phyloP scores from a whole-genome alignment of 2,329 filamentous ascomycete genomes.

The Pseudonectria foliicola region DNA sequence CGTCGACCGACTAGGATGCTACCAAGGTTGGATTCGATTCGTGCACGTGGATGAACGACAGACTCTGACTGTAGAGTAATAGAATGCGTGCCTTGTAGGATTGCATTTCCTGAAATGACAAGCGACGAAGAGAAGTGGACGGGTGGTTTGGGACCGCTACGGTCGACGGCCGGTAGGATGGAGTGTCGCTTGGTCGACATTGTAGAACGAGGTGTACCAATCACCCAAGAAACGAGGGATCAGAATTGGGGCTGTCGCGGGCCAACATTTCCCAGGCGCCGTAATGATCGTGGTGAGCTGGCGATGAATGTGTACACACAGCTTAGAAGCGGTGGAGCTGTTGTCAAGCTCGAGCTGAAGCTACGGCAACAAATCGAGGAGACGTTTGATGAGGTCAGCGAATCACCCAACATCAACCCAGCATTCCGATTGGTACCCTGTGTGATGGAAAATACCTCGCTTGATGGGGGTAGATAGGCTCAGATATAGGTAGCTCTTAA shows the following conservation, averaged over 20 bases:
- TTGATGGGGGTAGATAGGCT: background rate
- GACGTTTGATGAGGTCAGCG: constrained; percentile 23
- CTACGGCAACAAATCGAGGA: constrained; percentile 6
- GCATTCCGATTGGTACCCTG: constrained; percentile 9
- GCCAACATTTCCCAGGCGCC: constrained; percentile 8
- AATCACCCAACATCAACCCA: constrained; percentile 5
- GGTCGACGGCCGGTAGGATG: constrained; percentile 44
- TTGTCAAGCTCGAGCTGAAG: constrained; percentile 8
- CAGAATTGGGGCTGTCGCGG: background rate
- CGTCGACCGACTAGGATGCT: constrained; percentile 74
- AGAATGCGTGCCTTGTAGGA: constrained; percentile 63
- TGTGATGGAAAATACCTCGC: constrained; percentile 13
- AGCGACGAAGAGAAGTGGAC: constrained; percentile 54
- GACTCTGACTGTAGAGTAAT: constrained; percentile 73
- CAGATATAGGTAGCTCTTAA: constrained; percentile 22
- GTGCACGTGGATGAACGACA: constrained; percentile 79
- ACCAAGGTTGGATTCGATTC: constrained; percentile 70
- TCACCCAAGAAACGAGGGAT: constrained; percentile 6
- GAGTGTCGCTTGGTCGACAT: constrained; percentile 49
- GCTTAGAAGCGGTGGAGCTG: background rate
- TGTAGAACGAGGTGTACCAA: background rate
- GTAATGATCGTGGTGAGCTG: no score
- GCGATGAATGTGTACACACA: background rate
- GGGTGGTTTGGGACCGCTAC: constrained; percentile 51
- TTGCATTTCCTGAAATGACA: constrained; percentile 55